These are phyloP conservation scores for Saccharomyces eubayanus DNA, from an alignment of 805 yeast species.

Conservation along the genomic window DNA sequence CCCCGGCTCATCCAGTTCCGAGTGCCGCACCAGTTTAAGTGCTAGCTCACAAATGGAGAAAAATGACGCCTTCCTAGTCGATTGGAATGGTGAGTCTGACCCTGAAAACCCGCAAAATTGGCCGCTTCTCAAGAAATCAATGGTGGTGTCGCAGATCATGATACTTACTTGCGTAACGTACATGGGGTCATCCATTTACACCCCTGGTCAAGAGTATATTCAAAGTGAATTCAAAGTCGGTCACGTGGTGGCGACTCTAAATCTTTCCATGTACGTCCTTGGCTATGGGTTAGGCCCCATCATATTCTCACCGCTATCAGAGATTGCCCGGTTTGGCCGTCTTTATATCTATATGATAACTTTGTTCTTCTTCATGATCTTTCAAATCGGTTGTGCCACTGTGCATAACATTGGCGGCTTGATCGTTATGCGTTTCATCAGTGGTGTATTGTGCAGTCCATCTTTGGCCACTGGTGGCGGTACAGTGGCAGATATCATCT, in stretches of 20 bases:
- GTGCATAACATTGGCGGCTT: constrained; percentile 43
- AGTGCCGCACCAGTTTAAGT: neutral
- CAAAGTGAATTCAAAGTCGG: constrained; percentile 40
- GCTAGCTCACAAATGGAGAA: constrained; percentile 5
- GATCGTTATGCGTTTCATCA: constrained; percentile 42
- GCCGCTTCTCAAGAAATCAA: constrained; percentile 36
- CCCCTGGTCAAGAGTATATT: constrained; percentile 43
- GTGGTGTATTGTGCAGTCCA: constrained; percentile 51
- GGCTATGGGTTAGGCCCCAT: constrained; percentile 59
- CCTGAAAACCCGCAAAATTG: constrained; percentile 52
- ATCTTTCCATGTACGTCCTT: constrained; percentile 46
- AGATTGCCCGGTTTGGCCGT: constrained; percentile 46
- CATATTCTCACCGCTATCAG: constrained; percentile 51
- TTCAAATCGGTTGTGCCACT: constrained; percentile 52
- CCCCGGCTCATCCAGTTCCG: neutral
- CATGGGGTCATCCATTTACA: constrained; percentile 48
- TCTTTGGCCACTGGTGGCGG: constrained; percentile 54
- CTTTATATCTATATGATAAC: constrained; percentile 42
- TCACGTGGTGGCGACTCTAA: constrained; percentile 39
- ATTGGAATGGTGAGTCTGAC: constrained; percentile 34
- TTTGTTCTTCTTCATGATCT: constrained; percentile 38
- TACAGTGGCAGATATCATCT: constrained; percentile 42
- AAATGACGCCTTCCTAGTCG: constrained; percentile 26
- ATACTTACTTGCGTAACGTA: constrained; percentile 45
- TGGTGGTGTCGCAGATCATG: constrained; percentile 35